Evolutionary conservation across 2,329 filamentous ascomycete species (phyloP), one percentile per base, ranked within the genome.

Genomic region (Chaetomium olivaceum): DNA sequence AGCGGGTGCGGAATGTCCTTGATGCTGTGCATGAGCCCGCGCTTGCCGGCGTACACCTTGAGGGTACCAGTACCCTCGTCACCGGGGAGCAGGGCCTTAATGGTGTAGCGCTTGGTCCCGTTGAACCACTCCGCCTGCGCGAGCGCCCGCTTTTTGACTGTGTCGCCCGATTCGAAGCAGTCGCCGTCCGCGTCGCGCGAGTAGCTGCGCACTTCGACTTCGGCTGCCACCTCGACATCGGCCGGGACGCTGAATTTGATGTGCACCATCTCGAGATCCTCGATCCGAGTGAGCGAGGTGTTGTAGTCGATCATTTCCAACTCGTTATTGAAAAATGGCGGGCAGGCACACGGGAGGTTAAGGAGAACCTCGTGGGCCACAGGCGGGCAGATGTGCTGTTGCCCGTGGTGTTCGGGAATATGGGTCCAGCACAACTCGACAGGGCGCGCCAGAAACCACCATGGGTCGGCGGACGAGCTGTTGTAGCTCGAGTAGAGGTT

Each of bases 21-120:
- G 81, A 95, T 94, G 69, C 91, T 96, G 79, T 98, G 95, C 93
- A 98, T 98, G 62, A 99, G 83, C 0, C 96, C 96, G 68, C 93
- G 88, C 77, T 93, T 95, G 67, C 96, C 95, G 14, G 93, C 94
- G 77, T 97, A 99, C 43, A 99, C 82, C 77, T 96, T 97, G 65
- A 99, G 81, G 14, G 90, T 86, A 51, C 92, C 95, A 51, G 91
- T 89, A 14, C 93, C 93, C 78, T 97, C 94, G 71, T 98, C 94
- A 29, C 92, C 91, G 1, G 96, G 94, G 0, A 99, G 82, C 19
- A 98, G 80, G 1, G 92, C 95, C 78, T 99, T 99, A 74, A 99
- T 83, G 0, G 93, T 96, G 76, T 96, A 97, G 33, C 92, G 88
- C 77, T 99, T 99, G 70, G 90, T 83, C 19, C 93, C 93, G 70